These are phyloP conservation scores for Candida incommunis DNA, from an alignment of 805 yeast genomes.

Conservation along the genomic window DNA sequence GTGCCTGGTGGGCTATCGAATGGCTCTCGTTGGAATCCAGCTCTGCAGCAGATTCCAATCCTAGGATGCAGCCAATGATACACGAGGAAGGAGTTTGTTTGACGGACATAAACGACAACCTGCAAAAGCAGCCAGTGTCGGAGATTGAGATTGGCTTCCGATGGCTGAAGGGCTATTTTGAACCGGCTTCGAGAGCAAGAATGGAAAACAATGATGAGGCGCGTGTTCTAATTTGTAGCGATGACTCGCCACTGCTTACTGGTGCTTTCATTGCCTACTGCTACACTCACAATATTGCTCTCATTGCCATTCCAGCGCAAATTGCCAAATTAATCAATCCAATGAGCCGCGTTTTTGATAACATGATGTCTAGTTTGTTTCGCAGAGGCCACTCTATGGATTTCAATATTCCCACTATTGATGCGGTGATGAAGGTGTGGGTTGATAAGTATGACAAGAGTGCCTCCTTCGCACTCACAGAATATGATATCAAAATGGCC, in stretches of 20 bases:
- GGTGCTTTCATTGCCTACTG: not conserved
- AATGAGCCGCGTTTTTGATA: not conserved
- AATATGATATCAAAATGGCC: not conserved
- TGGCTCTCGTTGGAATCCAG: not conserved
- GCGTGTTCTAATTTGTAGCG: not conserved
- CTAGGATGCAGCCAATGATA: slow-evolving; percentile 12
- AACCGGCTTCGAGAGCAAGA: not conserved
- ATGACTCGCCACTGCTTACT: not conserved
- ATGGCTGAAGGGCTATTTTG: not conserved
- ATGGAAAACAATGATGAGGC: not conserved
- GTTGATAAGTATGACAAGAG: not conserved
- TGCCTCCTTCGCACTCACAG: not conserved
- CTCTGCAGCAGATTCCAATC: not conserved
- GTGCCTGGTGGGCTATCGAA: not conserved
- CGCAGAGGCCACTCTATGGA: not conserved
- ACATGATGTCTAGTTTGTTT: not conserved
- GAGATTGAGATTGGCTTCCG: not conserved
- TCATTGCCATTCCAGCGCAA: not conserved
- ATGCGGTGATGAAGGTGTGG: not conserved
- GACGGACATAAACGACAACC: slow-evolving; percentile 4
- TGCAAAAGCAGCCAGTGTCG: slow-evolving; percentile 9
- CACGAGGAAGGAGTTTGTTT: not conserved
- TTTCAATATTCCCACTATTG: not conserved
- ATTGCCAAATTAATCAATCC: not conserved
- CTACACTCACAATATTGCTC: not conserved